Conservation (phyloP, 257 asterid species). For the Agastache rugosa region DNA sequence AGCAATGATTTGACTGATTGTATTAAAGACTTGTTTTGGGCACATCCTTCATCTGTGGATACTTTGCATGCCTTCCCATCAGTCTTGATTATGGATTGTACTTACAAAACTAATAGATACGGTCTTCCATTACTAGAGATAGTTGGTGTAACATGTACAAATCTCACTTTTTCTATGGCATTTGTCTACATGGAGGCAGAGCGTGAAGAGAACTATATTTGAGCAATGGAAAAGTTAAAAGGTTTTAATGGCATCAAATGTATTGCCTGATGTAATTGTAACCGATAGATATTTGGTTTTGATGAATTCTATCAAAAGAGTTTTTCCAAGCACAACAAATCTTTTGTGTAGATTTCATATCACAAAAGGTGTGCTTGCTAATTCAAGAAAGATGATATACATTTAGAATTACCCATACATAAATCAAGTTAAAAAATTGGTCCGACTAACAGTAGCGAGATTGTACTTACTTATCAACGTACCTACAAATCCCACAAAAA, state of each 20-base stretch:
- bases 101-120: background rate
- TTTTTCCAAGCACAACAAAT: background rate
- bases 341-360: background rate
- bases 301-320: background rate
- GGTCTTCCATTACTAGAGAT: background rate
- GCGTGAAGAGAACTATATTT: background rate
- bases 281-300: background rate
- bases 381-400: background rate
- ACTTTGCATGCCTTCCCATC: background rate
- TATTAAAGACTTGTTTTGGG: too few relatives aligned
- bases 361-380: background rate
- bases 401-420: too few relatives aligned
- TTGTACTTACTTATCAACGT: too few relatives aligned
- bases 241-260: background rate
- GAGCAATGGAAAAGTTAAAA: background rate
- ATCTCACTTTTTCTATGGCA: background rate
- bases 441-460: too few relatives aligned
- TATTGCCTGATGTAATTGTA: background rate
- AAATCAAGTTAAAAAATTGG: too few relatives aligned
- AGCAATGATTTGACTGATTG: too few relatives aligned
- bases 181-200: background rate
- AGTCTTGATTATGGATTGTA: background rate
- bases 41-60: background rate
- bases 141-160: too few relatives aligned
- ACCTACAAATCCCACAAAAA: too few relatives aligned